These are phyloP conservation scores for Saturnispora besseyi DNA, from an alignment of 805 yeast species.

Conservation along the genomic window DNA sequence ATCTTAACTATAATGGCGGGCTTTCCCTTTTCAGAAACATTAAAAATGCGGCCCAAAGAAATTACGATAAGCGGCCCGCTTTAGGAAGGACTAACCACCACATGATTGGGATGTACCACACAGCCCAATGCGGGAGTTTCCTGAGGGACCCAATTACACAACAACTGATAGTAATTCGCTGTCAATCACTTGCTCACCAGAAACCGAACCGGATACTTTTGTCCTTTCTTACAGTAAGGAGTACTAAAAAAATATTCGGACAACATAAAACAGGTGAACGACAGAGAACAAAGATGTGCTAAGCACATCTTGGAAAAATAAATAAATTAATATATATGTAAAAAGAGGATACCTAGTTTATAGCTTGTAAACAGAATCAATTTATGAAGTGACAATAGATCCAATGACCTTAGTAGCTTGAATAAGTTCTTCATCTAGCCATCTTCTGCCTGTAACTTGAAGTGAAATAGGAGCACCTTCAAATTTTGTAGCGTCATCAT, in stretches of 20 bases:
- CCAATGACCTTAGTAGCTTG: constrained; percentile 36
- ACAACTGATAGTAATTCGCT: no score
- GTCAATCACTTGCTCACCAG: no score
- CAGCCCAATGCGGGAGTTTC: neutral
- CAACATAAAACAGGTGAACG: no score
- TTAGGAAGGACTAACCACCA: neutral
- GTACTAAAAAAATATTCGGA: no score
- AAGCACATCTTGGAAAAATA: no score
- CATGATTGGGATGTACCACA: neutral
- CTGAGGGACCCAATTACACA: no score
- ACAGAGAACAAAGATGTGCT: no score
- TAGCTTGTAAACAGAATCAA: neutral
- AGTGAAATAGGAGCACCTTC: constrained; percentile 41
- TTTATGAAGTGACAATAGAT: constrained; percentile 21
- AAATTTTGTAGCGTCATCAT: constrained; percentile 29
- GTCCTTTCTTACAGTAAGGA: neutral
- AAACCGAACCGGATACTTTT: no score
- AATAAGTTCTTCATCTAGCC: constrained; percentile 40
- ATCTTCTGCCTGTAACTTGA: constrained; percentile 43
- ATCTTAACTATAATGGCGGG: neutral
- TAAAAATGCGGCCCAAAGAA: neutral
- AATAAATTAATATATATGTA: no score
- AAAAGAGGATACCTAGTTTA: no score
- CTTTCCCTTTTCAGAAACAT: neutral
- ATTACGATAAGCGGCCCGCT: neutral